Evolutionary conservation across 352 stramenopile species (phyloP), one percentile per base, ranked within the genome.

Genomic region (Thalassiosira mediterranea): DNA sequence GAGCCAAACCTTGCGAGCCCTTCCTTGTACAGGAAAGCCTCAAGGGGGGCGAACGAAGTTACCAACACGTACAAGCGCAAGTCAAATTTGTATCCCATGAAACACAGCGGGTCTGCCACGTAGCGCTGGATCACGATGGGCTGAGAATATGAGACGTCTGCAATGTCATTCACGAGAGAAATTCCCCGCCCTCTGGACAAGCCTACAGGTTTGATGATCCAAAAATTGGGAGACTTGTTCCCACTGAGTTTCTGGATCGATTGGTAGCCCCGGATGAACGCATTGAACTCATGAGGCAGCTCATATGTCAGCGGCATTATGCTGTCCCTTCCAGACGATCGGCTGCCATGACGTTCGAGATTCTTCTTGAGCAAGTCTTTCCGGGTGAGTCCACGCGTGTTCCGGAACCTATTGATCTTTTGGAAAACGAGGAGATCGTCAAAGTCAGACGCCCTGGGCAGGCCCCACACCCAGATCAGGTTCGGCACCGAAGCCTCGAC

Each of bases 201-300:
- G 4, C 93, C 93, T 11, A 97, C 89, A 4, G 95, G 95, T 59
- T 98, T 98, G 82, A 97, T 94, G 73, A 98, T 98, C 95, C 95
- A 98, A 52, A 96, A 90, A 49, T 97, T 97, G 38, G 91, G 89
- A n/a, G 28, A 61, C 44, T 65, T 65, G 15, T 51, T 51, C 17
- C 11, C 42, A 31, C 25, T 42, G 5, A 21, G 31, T 32, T 62
- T 74, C 46, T 74, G 42, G n/a, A 76, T 70, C 0, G 57, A 66
- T 31, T 63, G 47, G 47, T 74, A 85, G 15, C 63, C 60, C 23
- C 51, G 38, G 4, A 85, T 52, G 64, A 85, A 85, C n/a, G 62
- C 19, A 63, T 76, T 81, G 42, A 66, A 85, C 66, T 98, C 95
- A 42, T 97, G 89, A 2, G 96, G 96, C 21, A 98, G 71, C 5